Base-by-base conservation (phyloP, 441 rosid species). In the Populus hybrid region DNA sequence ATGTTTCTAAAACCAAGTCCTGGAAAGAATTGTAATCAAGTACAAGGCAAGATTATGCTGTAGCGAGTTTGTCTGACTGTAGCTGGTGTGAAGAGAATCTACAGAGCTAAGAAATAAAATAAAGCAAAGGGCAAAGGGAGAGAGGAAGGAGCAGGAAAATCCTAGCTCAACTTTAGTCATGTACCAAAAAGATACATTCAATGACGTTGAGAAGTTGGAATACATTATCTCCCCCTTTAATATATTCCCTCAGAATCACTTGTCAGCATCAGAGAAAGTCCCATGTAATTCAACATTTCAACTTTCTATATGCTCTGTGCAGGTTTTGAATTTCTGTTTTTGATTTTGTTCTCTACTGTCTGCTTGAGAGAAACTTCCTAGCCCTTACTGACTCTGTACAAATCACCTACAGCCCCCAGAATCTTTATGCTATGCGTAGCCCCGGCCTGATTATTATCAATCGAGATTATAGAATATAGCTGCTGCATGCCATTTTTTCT, bases 221-320 rank as follows among this genome's bases (percentile, higher is more conserved):
- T 21, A 42, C 76, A 75, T 80, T 67, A 70, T 0, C 73, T 71
- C 72, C 38, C 28, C 85, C 11, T 84, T 84, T 82, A 76, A 75
- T 79, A 57, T 79, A 84, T 87, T 87, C 86, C 77, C 67, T 75
- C 30, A 50, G 82, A 77, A 80, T 85, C 84, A 79, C 26, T 80
- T 68, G 86, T 85, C 86, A 46, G 74, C 20, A 20, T 84, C 88
- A 65, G 7, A 71, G 75, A 81, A 84, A 79, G 82, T 81, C 71
- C 80, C 84, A 71, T 67, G 81, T n/a, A 82, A 79, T 67, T 84
- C 81, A 70, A 21, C 75, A 79, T 59, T 76, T 81, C 74, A 38
- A 69, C 77, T 79, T 78, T 83, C 73, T 74, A 3, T 28, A 38
- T 3, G 59, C 66, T 26, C 46, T 75, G 23, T 6, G 28, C 46